Conservation (phyloP, 352 stramenopile genomes). For the Pelagophyceae sp. region DNA sequence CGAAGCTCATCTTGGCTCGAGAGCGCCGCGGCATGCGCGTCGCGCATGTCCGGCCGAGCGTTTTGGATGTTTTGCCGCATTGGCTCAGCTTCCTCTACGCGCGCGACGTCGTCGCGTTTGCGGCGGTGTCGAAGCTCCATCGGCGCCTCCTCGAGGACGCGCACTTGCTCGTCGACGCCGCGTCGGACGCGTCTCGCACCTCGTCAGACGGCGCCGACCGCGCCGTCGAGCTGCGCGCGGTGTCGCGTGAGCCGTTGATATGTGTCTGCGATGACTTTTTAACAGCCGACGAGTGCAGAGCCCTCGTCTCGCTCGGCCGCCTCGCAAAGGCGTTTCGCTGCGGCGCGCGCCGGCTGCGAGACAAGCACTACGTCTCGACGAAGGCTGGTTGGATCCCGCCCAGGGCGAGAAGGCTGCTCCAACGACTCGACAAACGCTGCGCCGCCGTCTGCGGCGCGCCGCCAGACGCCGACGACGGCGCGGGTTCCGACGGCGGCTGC, state of each 20-base stretch:
- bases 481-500: background rate
- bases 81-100: too few species aligned
- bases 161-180: too few species aligned
- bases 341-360: background rate
- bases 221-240: background rate
- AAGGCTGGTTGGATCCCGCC: background rate
- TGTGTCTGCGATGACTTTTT: background rate
- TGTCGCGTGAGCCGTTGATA: background rate
- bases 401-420: background rate
- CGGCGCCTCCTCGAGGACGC: too few species aligned
- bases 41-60: too few species aligned
- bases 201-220: too few species aligned
- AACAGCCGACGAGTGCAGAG: background rate
- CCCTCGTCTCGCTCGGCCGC: slow-evolving; percentile 4
- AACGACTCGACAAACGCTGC: background rate
- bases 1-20: too few species aligned
- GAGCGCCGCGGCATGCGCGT: too few species aligned
- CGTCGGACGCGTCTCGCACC: too few species aligned
- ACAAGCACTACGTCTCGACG: background rate
- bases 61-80: too few species aligned
- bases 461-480: background rate
- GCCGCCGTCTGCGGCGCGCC: background rate
- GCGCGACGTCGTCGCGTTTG: too few species aligned
- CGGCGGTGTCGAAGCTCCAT: too few species aligned
- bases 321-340: background rate